Evolutionary conservation across 306 rosid species (phyloP), one percentile per base, ranked within the genome.

Genomic region (Pterocarpus santalinus): DNA sequence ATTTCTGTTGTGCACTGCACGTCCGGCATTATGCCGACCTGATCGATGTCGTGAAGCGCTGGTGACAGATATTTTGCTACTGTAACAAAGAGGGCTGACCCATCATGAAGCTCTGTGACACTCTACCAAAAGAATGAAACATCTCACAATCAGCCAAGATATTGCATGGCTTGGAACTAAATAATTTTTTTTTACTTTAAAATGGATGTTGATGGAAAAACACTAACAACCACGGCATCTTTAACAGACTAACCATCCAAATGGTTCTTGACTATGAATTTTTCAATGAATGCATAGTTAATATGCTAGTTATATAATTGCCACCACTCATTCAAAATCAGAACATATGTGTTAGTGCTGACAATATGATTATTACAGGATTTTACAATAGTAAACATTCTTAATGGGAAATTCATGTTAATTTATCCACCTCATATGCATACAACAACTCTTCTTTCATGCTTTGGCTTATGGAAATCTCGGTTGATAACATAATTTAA

Each of bases 11-110:
- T 91, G 91, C 99, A 95, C 79, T 90, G 99, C 56, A 95, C 91
- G 46, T 95, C 99, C 8, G 99, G 99, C 2, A 85, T 65, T 60
- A 95, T 93, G 2, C 99, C 99, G 35, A 95, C 98, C 76, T 90
- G 97, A 87, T 93, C 98, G 67, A 95, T 95, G 87, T 91, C 99
- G 69, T 95, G 99, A 71, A 88, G 95, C 0, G 96, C 94, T 0
- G 99, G 99, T 1, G 99, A 95, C 55, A 95, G 72, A 44, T 95
- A 95, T 89, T 95, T 95, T 2, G 99, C 99, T 1, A 95, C 97
- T 3, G 99, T 93, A 41, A 95, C 92, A 75, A 95, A 91, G 65
- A 95, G 89, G 14, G 99, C 99, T 5, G 99, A 95, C 5, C 99
- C 99, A 34, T 95, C 99, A 67, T 91, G 92, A 78, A 95, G 92